Percentiles rank a stretch among this genome's conserved stretches.
These are phyloP conservation scores for Penicillium bialowiezense DNA, from an alignment of 495 filamentous ascomycete species.

Conservation along the genomic window DNA sequence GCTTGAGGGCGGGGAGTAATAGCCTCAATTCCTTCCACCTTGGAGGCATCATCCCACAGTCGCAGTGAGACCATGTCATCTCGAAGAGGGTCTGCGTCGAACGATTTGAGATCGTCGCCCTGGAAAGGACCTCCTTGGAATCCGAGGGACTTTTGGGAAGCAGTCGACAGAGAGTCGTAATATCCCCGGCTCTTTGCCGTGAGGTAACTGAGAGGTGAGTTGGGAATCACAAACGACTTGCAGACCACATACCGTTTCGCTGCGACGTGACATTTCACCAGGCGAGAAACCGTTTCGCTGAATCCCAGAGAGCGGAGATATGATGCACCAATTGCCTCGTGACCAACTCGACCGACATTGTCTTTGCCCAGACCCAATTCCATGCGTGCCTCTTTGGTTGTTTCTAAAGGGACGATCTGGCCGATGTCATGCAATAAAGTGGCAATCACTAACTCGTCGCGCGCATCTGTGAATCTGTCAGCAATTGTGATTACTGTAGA, in stretches of 20 bases:
- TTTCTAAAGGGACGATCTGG: conserved; percentile 35
- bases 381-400: conserved; percentile 30
- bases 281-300: conserved; percentile 30
- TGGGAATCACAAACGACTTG: neutral
- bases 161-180: conserved; percentile 34
- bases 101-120: conserved; percentile 27
- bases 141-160: conserved; percentile 35
- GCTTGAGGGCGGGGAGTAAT: conserved; percentile 24
- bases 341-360: conserved; percentile 41
- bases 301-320: conserved; percentile 40
- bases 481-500: neutral
- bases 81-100: conserved; percentile 30
- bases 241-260: conserved; percentile 37
- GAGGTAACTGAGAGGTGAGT: conserved; percentile 25
- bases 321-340: conserved; percentile 40
- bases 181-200: conserved; percentile 38
- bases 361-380: conserved; percentile 19
- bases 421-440: conserved; percentile 47
- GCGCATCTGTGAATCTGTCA: conserved; percentile 12
- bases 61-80: conserved; percentile 40
- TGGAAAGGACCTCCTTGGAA: conserved; percentile 46
- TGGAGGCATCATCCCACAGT: conserved; percentile 44
- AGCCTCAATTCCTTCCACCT: conserved; percentile 30
- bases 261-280: conserved; percentile 44
- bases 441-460: conserved; percentile 38